Conservation (phyloP, 441 rosid genomes). For the Pelargonium cotyledonis region DNA sequence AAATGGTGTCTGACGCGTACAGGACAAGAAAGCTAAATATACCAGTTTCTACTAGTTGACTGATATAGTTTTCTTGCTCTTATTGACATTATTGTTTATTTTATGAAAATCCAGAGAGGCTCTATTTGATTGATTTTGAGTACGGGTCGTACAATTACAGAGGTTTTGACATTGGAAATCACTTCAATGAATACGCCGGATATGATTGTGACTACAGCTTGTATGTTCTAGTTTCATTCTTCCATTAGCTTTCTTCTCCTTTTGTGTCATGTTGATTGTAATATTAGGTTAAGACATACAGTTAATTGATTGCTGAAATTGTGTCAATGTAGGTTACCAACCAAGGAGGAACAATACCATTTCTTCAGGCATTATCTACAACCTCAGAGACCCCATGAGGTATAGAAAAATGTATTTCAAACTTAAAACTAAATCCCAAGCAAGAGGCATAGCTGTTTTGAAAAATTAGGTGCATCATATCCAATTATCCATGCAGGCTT, state of each 20-base stretch:
- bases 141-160: conserved; percentile 94
- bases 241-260: conserved; percentile 6
- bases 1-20: conserved; percentile 15
- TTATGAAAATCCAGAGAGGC: conserved; percentile 51
- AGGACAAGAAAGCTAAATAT: conserved; percentile 6
- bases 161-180: conserved; percentile 93
- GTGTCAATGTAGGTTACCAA: conserved; percentile 58
- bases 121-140: conserved; percentile 92
- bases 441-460: neutral
- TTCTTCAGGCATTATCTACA: conserved; percentile 79
- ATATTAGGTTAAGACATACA: neutral
- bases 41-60: conserved; percentile 5
- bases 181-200: conserved; percentile 95
- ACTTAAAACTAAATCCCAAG: neutral
- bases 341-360: conserved; percentile 72
- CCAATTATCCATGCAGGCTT: neutral
- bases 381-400: conserved; percentile 70
- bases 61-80: conserved; percentile 14
- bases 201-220: conserved; percentile 87
- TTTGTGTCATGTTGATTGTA: neutral
- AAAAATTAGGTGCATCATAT: too few relatives aligned
- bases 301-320: conserved; percentile 16
- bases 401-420: conserved; percentile 19
- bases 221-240: conserved; percentile 38
- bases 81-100: conserved; percentile 23